Base-by-base conservation (phyloP, 148 eudicot genomes). In the Rhododendron ferrugineum region DNA sequence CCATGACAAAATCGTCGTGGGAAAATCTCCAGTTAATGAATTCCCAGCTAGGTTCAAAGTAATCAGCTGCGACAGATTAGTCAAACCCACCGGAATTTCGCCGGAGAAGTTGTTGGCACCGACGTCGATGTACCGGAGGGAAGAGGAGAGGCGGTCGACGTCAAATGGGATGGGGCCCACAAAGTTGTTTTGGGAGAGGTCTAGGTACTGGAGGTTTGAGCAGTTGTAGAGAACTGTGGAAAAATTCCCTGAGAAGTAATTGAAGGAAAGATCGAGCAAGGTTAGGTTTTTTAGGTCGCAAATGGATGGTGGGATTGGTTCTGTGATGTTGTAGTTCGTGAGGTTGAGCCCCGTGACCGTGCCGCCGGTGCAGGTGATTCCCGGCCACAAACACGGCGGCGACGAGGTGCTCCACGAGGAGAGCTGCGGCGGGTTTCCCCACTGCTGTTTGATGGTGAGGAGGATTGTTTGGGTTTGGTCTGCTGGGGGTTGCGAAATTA, bases 311-410 rank as follows among this genome's bases (percentile, higher is more conserved):
- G 98, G 98, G 80, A 96, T 87, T 66, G 47, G 8, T 3, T 80
- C 81, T 0, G 22, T 42, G 76, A 93, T 83, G 83, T 66, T 74
- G 23, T 62, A 74, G 64, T 81, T 72, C 0, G 0, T 23, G 62
- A 93, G 85, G 32, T 13, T 7, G 68, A 92, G 54, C 22, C 88
- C 90, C 62, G 93, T 90, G 89, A 94, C 93, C 11, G 84, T 26
- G 82, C 85, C 87, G 79, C 8, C 62, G 64, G 58, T n/a, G 90
- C 99, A 94, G 4, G 5, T 22, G 72, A 97, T 87, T 42, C 90
- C 98, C 22, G 78, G 88, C 98, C 98, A 97, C 7, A 34, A 73
- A 78, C 99, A 97, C 30, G 89, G 93, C 0, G 92, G 84, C 34
- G 90, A 89, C 58, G 94, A 79, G 68, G 89, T 3, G 80, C 85